Conservation (phyloP, 2,329 filamentous ascomycete species). For the Aspergillus eucalypticola region DNA sequence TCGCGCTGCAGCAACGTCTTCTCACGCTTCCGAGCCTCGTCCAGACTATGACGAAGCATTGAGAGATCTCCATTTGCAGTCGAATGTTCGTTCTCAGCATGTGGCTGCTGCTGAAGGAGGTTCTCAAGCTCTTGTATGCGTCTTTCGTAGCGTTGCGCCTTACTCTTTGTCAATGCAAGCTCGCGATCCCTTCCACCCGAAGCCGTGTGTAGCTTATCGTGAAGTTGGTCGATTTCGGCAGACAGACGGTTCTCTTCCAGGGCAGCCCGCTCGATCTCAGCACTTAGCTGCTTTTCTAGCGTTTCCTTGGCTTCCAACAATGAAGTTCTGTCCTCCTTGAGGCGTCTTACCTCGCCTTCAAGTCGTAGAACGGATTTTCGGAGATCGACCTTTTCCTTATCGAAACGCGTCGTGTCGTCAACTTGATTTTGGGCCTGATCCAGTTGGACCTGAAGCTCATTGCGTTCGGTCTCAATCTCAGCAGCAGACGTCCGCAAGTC, state of each 20-base stretch:
- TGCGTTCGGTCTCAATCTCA: slow-evolving; percentile 64
- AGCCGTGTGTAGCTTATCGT: slow-evolving; percentile 51
- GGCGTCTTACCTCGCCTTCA: slow-evolving; percentile 65
- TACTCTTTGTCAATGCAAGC: slow-evolving; percentile 57
- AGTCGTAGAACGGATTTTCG: slow-evolving; percentile 67
- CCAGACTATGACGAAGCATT: slow-evolving; percentile 63
- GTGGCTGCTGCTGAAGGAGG: slow-evolving; percentile 58
- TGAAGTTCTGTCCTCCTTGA: slow-evolving; percentile 64
- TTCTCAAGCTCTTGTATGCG: slow-evolving; percentile 51
- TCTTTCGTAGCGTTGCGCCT: slow-evolving; percentile 65
- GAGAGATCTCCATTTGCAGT: slow-evolving; percentile 54
- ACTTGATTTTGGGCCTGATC: slow-evolving; percentile 57
- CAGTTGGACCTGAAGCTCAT: slow-evolving; percentile 65
- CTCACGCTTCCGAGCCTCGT: slow-evolving; percentile 66
- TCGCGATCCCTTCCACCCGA: slow-evolving; percentile 51
- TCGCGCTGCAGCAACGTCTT: slow-evolving; percentile 67
- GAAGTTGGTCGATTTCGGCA: slow-evolving; percentile 51
- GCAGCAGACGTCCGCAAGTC: slow-evolving; percentile 58
- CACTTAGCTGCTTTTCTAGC: slow-evolving; percentile 64
- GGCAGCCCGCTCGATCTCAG: slow-evolving; percentile 66
- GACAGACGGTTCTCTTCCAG: slow-evolving; percentile 64
- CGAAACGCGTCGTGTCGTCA: slow-evolving; percentile 60
- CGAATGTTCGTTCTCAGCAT: slow-evolving; percentile 34
- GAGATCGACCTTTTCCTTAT: slow-evolving; percentile 69
- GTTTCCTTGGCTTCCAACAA: slow-evolving; percentile 59